These are phyloP conservation scores for Aegle marmelos DNA, from an alignment of 345 rosid genomes.

Conservation along the genomic window DNA sequence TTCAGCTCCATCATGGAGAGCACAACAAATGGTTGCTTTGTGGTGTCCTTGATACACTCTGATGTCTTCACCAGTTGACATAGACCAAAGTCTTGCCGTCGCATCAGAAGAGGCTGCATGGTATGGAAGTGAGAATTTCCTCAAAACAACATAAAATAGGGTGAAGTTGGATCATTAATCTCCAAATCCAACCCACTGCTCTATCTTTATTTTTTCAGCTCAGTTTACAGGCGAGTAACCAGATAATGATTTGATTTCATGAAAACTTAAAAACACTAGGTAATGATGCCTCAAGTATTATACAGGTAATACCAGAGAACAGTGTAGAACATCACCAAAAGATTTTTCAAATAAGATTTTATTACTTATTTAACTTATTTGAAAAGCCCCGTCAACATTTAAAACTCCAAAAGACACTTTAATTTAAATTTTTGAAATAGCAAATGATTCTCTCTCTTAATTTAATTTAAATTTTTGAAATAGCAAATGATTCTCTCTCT, in stretches of 20 bases:
- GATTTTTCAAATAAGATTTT: too few species aligned
- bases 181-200: background rate
- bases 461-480: too few species aligned
- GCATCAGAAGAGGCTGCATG: constrained; percentile 82
- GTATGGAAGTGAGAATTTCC: background rate
- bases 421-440: too few species aligned
- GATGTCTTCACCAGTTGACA: constrained; percentile 61
- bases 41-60: constrained; percentile 84
- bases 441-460: too few species aligned
- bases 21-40: constrained; percentile 93
- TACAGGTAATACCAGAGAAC: background rate
- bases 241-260: background rate
- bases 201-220: background rate
- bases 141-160: background rate
- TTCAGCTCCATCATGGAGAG: constrained; percentile 86
- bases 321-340: too few species aligned
- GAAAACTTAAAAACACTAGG: background rate
- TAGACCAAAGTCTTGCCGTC: constrained; percentile 87
- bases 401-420: too few species aligned
- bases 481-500: too few species aligned
- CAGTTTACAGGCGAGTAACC: background rate
- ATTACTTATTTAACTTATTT: too few species aligned
- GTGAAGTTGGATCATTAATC: background rate
- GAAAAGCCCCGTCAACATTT: too few species aligned
- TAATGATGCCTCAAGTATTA: background rate